These are phyloP conservation scores for Lyophyllum semitale DNA, from an alignment of 768 basidiomycete species.

Conservation along the genomic window DNA sequence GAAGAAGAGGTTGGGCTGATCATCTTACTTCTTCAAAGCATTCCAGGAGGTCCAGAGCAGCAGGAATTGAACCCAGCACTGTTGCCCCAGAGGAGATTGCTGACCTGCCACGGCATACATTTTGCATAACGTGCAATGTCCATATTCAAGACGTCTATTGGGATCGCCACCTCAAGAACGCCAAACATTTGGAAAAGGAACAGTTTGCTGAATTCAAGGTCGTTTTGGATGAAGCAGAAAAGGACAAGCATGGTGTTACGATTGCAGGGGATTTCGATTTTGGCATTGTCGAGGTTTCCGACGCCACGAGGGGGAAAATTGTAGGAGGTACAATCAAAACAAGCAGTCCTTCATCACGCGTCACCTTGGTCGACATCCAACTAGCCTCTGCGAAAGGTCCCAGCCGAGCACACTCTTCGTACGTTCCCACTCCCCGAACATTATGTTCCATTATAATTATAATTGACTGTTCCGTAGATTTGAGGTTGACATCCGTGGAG, in stretches of 20 bases:
- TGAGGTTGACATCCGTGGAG: slow-evolving; percentile 17
- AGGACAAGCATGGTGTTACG: slow-evolving; percentile 53
- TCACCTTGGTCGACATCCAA: slow-evolving; percentile 7
- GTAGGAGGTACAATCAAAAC: slow-evolving; percentile 21
- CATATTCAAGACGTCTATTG: slow-evolving; percentile 27
- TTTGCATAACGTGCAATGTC: slow-evolving; percentile 31
- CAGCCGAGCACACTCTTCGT: slow-evolving; percentile 8
- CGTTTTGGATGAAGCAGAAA: slow-evolving; percentile 52
- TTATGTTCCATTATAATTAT: neutral
- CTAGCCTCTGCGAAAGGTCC: slow-evolving; percentile 18
- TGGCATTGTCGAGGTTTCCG: slow-evolving; percentile 44
- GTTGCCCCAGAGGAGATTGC: slow-evolving; percentile 32
- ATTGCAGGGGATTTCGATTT: slow-evolving; percentile 51
- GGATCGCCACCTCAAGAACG: slow-evolving; percentile 30
- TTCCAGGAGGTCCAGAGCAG: neutral
- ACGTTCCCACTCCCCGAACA: neutral
- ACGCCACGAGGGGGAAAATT: slow-evolving; percentile 25
- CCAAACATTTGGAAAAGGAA: slow-evolving; percentile 38
- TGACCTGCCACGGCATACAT: slow-evolving; percentile 13
- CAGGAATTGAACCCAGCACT: neutral
- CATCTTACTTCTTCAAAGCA: slow-evolving; percentile 9
- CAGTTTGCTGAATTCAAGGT: slow-evolving; percentile 39
- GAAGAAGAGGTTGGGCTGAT: slow-evolving; percentile 6
- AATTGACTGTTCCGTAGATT: slow-evolving; percentile 6
- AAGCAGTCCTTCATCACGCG: slow-evolving; percentile 20